These are phyloP conservation scores for Arthrobotrys sphaeroides DNA, from an alignment of 2,329 filamentous ascomycete genomes.

Conservation along the genomic window DNA sequence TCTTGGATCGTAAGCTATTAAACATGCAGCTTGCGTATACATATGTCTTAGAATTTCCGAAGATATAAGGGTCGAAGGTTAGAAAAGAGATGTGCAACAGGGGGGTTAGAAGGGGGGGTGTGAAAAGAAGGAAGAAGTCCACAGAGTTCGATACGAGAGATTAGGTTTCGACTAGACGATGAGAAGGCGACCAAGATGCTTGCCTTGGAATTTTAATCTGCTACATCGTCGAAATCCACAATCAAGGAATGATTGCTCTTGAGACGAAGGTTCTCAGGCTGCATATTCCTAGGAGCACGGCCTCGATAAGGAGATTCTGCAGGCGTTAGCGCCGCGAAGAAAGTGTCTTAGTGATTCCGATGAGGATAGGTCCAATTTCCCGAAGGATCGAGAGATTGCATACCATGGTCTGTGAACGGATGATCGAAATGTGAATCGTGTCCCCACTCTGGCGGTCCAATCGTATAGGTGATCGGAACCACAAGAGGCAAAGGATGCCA, in stretches of 20 bases:
- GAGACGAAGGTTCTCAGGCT: background rate
- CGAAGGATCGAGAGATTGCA: slow-evolving; percentile 6
- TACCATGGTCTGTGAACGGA: slow-evolving; percentile 1
- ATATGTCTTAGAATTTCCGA: slow-evolving; percentile 37
- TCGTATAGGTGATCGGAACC: slow-evolving; percentile 9
- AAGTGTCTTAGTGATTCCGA: slow-evolving; percentile 12
- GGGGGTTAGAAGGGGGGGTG: background rate
- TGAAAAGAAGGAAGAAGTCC: background rate
- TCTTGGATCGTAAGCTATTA: background rate
- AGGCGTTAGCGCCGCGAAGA: slow-evolving; percentile 4
- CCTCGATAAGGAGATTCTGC: background rate
- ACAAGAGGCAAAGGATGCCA: slow-evolving; percentile 11
- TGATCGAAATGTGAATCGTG: slow-evolving; percentile 15
- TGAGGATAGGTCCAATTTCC: slow-evolving; percentile 10
- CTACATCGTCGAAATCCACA: background rate
- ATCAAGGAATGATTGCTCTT: background rate
- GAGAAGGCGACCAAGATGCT: background rate
- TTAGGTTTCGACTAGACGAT: background rate
- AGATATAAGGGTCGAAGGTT: slow-evolving; percentile 14
- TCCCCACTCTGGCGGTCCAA: background rate
- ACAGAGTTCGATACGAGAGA: background rate
- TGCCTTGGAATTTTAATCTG: background rate
- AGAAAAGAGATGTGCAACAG: background rate
- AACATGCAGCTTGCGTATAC: background rate
- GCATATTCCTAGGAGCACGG: background rate